phyloP scores from a whole-genome alignment of 805 yeast species.

The Suhomyces emberorum region DNA sequence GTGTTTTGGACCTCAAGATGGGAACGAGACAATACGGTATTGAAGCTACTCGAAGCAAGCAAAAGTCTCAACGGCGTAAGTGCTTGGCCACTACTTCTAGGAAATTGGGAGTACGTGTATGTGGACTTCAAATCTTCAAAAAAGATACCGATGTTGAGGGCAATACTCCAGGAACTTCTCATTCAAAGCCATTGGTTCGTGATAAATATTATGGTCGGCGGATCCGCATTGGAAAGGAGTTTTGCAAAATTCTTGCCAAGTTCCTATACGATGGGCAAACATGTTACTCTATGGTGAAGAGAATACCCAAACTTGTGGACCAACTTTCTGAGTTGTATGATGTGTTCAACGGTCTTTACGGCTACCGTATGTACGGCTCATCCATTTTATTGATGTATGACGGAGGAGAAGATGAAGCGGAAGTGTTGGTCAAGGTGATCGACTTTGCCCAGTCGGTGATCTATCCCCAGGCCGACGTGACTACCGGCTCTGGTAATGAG shows the following conservation, averaged over 20 bases:
- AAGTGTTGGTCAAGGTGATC: slow-evolving; percentile 63
- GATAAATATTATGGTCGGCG: slow-evolving; percentile 93
- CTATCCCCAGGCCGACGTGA: slow-evolving; percentile 47
- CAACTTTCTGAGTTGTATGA: slow-evolving; percentile 56
- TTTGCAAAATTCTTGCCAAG: slow-evolving; percentile 68
- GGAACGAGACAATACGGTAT: slow-evolving; percentile 98
- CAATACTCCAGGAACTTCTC: neutral
- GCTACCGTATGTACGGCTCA: slow-evolving; percentile 90
- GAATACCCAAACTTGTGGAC: slow-evolving; percentile 63
- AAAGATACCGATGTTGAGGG: slow-evolving; percentile 3
- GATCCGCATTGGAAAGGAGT: slow-evolving; percentile 67
- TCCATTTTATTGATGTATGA: slow-evolving; percentile 88
- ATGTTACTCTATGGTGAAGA: slow-evolving; percentile 54
- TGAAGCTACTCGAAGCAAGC: slow-evolving; percentile 75
- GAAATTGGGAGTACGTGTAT: slow-evolving; percentile 81
- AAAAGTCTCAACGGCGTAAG: slow-evolving; percentile 73
- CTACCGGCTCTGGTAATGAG: slow-evolving; percentile 2
- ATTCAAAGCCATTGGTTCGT: slow-evolving; percentile 41
- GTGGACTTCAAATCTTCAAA: slow-evolving; percentile 72
- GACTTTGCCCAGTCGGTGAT: slow-evolving; percentile 95
- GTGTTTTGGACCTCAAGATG: slow-evolving; percentile 94
- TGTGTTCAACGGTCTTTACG: slow-evolving; percentile 55
- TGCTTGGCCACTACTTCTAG: slow-evolving; percentile 81
- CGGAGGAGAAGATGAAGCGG: slow-evolving; percentile 38
- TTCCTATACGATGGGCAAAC: slow-evolving; percentile 76